phyloP scores from a whole-genome alignment of 352 stramenopile species.

The Globisporangium echinulatum region DNA sequence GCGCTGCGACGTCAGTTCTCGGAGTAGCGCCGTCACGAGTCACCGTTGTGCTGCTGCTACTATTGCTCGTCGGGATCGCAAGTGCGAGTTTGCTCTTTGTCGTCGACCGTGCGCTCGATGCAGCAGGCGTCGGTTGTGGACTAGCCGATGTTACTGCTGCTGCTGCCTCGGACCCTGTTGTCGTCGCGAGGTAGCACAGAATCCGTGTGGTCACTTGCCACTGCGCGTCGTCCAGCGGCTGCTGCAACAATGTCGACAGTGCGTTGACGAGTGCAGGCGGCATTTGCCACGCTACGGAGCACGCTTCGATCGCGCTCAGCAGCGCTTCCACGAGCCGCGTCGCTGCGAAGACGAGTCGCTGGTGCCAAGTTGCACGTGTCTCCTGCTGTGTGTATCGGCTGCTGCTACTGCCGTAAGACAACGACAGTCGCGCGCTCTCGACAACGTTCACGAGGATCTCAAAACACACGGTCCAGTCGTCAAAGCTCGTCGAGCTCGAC shows the following conservation, averaged over 20 bases:
- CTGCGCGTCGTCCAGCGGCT: constrained; percentile 20
- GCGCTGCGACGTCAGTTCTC: neutral
- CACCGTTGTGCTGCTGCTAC: neutral
- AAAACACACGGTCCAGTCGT: constrained; percentile 20
- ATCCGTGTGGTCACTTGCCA: constrained; percentile 40
- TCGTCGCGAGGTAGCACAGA: constrained; percentile 27
- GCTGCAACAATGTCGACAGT: constrained; percentile 30
- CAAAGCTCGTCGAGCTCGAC: neutral
- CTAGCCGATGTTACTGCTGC: constrained; percentile 4
- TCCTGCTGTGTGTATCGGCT: no score
- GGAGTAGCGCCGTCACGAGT: neutral
- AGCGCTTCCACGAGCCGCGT: constrained; percentile 39
- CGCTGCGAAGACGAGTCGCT: neutral
- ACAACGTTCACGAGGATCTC: constrained; percentile 27
- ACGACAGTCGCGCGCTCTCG: neutral
- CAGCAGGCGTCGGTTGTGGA: neutral
- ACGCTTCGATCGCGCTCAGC: constrained; percentile 17
- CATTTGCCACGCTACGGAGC: constrained; percentile 24
- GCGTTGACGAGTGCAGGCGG: constrained; percentile 23
- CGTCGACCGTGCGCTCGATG: neutral
- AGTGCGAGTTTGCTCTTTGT: neutral
- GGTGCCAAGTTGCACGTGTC: neutral
- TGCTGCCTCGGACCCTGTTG: neutral
- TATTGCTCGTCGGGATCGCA: neutral
- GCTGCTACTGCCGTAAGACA: no score